Evolutionary conservation across 164 flowering plant species (phyloP).

Genomic region (Umbilicus rupestris): DNA sequence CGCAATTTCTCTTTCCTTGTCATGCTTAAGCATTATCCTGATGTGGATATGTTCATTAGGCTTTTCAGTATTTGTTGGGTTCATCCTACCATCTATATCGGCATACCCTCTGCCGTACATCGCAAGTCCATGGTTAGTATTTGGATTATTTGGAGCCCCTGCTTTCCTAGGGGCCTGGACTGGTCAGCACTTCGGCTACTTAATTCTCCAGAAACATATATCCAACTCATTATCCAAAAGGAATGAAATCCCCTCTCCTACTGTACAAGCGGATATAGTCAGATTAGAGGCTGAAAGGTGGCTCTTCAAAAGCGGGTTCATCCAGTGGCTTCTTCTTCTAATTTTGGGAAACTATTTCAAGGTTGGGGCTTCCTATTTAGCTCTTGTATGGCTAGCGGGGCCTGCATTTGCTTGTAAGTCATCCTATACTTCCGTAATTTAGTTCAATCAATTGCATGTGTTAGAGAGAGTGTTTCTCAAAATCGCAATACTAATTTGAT

Average conservation of each 20-base stretch:
- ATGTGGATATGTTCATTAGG: conserved; percentile 70
- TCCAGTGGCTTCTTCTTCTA: conserved; percentile 77
- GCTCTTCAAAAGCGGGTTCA: conserved; percentile 75
- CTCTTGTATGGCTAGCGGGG: conserved; percentile 77
- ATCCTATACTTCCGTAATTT: background rate
- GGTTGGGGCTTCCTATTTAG: conserved; percentile 75
- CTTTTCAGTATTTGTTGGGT: conserved; percentile 54
- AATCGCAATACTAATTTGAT: background rate
- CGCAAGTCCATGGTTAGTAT: conserved; percentile 68
- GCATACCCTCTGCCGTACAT: conserved; percentile 71
- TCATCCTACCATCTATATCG: conserved; percentile 49
- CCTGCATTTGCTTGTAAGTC: conserved; percentile 93
- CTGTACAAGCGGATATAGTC: conserved; percentile 30
- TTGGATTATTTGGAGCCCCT: conserved; percentile 84
- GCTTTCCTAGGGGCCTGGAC: conserved; percentile 77
- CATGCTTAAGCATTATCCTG: conserved; percentile 51
- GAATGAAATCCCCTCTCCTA: conserved; percentile 24
- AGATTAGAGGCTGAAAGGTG: conserved; percentile 91
- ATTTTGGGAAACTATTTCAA: conserved; percentile 53
- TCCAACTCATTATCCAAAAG: conserved; percentile 28
- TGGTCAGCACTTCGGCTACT: conserved; percentile 77
- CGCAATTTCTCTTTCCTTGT: conserved; percentile 46
- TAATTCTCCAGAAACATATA: conserved; percentile 43
- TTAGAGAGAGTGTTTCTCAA: background rate
- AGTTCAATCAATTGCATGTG: background rate